phyloP scores from a whole-genome alignment of 1,139 yeast genomes.

The Hemisphaericaspora lyxosophila region DNA sequence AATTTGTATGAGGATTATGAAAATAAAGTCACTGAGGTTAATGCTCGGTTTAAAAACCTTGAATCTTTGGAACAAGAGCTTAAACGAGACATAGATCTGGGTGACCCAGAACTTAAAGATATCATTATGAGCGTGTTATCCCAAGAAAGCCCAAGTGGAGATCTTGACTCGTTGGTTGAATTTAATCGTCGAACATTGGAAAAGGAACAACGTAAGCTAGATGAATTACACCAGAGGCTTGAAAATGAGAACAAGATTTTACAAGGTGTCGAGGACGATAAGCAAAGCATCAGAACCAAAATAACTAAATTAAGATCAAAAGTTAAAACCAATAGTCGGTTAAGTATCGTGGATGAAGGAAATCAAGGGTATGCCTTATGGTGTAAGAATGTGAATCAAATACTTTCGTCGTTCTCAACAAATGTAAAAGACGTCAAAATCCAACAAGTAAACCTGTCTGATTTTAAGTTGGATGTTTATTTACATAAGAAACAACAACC shows the following conservation, averaged over 20 bases:
- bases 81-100: constrained; percentile 15
- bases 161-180: not conserved
- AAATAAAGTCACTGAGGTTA: constrained; percentile 13
- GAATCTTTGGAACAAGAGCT: constrained; percentile 20
- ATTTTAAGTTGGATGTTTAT: constrained; percentile 1
- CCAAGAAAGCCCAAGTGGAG: constrained; percentile 1
- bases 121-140: not conserved
- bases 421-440: constrained; percentile 9
- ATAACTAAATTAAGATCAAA: constrained; percentile 6
- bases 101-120: constrained; percentile 2
- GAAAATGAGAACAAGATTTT: constrained; percentile 8
- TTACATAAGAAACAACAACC: not conserved
- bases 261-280: constrained; percentile 8
- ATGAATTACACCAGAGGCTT: constrained; percentile 6
- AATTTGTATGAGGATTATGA: constrained; percentile 19
- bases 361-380: constrained; percentile 28
- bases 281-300: constrained; percentile 6
- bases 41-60: constrained; percentile 17
- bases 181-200: not conserved
- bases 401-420: constrained; percentile 20
- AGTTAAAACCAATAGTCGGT: constrained; percentile 5
- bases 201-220: constrained; percentile 6
- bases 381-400: constrained; percentile 30
- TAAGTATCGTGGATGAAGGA: constrained; percentile 11
- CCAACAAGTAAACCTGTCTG: not conserved